phyloP scores from a whole-genome alignment of 176 grass and related monocot species.

The Oryza glaberrima region DNA sequence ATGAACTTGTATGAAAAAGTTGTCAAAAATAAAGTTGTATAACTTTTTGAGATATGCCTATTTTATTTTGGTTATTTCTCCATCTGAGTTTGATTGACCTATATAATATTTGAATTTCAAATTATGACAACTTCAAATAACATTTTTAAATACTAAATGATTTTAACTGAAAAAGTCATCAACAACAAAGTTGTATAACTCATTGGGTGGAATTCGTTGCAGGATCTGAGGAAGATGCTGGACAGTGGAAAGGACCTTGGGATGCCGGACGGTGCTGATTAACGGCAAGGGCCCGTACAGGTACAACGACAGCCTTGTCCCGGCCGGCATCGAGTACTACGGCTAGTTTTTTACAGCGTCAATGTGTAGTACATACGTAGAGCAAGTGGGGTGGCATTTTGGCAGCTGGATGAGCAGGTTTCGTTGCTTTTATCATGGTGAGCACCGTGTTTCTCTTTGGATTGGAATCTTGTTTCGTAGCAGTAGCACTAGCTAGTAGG shows the following conservation, averaged over 20 bases:
- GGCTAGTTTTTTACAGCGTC: not conserved
- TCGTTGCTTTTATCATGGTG: not conserved
- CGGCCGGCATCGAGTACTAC: conserved; percentile 54
- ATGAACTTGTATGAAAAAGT: too few relatives aligned
- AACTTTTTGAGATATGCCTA: too few relatives aligned
- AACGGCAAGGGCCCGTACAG: conserved; percentile 83
- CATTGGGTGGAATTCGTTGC: not conserved
- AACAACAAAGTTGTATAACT: too few relatives aligned
- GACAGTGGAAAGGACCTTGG: conserved; percentile 76
- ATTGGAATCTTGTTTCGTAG: conserved; percentile 18
- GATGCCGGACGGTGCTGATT: conserved; percentile 87
- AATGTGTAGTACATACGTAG: not conserved
- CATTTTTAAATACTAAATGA: too few relatives aligned
- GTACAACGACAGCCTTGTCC: conserved; percentile 81
- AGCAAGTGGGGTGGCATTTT: not conserved
- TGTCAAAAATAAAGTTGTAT: too few relatives aligned
- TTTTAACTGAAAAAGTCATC: too few relatives aligned
- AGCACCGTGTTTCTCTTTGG: conserved; percentile 3
- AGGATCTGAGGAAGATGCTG: conserved; percentile 87
- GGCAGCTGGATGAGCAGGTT: conserved; percentile 21
- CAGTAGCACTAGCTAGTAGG: too few relatives aligned
- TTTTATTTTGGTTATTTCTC: too few relatives aligned
- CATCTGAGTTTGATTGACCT: too few relatives aligned
- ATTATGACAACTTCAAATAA: too few relatives aligned
- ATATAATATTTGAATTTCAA: too few relatives aligned